phyloP scores from a whole-genome alignment of 345 rosid species.

The Gossypium thurberi region DNA sequence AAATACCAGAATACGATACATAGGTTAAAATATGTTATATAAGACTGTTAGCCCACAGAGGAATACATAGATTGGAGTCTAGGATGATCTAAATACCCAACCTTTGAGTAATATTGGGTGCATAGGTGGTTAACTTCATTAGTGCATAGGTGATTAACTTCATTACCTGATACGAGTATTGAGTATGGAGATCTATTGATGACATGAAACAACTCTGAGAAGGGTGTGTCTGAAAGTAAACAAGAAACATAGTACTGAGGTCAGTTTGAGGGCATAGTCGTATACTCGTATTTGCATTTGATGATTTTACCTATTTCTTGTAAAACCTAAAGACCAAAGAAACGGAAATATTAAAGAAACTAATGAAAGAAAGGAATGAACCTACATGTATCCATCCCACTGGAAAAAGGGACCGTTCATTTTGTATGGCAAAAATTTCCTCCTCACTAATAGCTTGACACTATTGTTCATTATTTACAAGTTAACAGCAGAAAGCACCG shows the following conservation, averaged over 20 bases:
- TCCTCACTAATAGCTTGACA: constrained; percentile 79
- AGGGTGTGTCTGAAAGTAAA: constrained; percentile 76
- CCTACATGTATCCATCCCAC: constrained; percentile 93
- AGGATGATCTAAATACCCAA: background rate
- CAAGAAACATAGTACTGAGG: background rate
- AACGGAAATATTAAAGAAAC: constrained; percentile 17
- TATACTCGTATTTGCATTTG: background rate
- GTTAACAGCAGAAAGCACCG: constrained; percentile 5
- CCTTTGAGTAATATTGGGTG: background rate
- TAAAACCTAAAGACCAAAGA: constrained; percentile 1
- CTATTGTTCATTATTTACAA: constrained; percentile 55
- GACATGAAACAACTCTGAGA: constrained; percentile 95
- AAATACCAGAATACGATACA: background rate
- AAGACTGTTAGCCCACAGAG: background rate
- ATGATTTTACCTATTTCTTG: background rate
- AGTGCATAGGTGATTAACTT: background rate
- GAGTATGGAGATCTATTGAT: constrained; percentile 86
- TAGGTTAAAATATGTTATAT: background rate
- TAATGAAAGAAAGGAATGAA: constrained; percentile 8
- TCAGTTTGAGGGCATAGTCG: constrained; percentile 1
- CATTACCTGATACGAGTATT: constrained; percentile 70
- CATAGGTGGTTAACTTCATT: background rate
- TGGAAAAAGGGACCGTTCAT: constrained; percentile 60
- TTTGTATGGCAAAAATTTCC: constrained; percentile 78
- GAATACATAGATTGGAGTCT: background rate